A percentile compares a stretch with the other conserved stretches of the same genome.
Conservation (phyloP, 768 basidiomycete genomes). For the Leccinum rimulosum region DNA sequence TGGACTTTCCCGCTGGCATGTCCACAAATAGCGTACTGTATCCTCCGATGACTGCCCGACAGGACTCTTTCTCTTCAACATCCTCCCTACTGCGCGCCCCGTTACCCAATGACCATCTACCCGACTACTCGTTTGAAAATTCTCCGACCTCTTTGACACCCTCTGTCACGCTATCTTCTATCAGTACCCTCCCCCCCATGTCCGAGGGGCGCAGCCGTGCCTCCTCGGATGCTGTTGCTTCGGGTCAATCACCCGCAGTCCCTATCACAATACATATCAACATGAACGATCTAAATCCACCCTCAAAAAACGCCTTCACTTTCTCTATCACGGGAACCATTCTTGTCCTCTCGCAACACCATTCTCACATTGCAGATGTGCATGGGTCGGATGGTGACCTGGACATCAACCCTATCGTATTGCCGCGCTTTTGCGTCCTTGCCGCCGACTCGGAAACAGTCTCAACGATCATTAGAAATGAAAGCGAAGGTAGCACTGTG, state of each 20-base stretch:
- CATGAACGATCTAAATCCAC: conserved; percentile 71
- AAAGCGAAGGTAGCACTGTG: conserved; percentile 47
- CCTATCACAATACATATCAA: conserved; percentile 77
- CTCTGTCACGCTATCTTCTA: conserved; percentile 38
- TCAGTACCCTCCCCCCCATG: conserved; percentile 34
- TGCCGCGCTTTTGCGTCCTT: conserved; percentile 70
- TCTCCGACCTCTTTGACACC: conserved; percentile 53
- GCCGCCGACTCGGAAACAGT: conserved; percentile 63
- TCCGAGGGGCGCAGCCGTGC: conserved; percentile 38
- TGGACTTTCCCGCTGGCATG: conserved; percentile 40
- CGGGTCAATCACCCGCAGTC: conserved; percentile 46
- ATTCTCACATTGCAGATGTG: conserved; percentile 23
- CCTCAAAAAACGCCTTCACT: conserved; percentile 60
- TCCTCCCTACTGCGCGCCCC: conserved; percentile 74
- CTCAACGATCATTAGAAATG: conserved; percentile 59
- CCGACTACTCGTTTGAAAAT: conserved; percentile 76
- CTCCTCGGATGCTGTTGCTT: conserved; percentile 31
- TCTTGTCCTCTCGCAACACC: conserved; percentile 49
- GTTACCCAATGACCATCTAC: conserved; percentile 58
- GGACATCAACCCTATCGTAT: conserved; percentile 51
- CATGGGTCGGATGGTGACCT: conserved; percentile 25
- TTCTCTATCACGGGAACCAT: conserved; percentile 68
- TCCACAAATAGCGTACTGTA: conserved; percentile 20
- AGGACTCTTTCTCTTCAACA: conserved; percentile 44
- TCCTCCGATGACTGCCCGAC: conserved; percentile 32